Conservation (phyloP, 1,139 yeast species). For the Cylindricascospora bacillispora region DNA sequence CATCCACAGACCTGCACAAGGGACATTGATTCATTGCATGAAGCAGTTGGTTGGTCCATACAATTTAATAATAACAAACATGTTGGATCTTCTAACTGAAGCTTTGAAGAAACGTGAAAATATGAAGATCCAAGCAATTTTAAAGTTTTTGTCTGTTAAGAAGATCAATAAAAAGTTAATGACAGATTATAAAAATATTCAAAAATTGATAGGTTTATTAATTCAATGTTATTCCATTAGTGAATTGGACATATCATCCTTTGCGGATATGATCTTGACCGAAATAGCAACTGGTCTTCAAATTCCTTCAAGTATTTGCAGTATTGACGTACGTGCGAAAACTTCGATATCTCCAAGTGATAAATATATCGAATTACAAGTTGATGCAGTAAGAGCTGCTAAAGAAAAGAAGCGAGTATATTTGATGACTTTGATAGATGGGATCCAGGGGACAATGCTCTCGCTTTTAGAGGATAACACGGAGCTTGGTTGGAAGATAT, state of each 20-base stretch:
- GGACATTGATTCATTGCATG: constrained; percentile 56
- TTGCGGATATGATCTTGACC: constrained; percentile 40
- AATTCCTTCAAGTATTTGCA: constrained; percentile 49
- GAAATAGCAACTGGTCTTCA: constrained; percentile 36
- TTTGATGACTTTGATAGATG: constrained; percentile 32
- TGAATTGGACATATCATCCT: constrained; percentile 38
- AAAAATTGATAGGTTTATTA: constrained; percentile 35
- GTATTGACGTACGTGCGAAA: constrained; percentile 35
- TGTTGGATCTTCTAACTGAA: constrained; percentile 32
- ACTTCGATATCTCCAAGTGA: constrained; percentile 50
- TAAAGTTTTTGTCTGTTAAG: constrained; percentile 42
- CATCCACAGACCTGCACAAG: constrained; percentile 59
- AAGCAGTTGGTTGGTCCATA: constrained; percentile 65
- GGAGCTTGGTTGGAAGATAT: constrained; percentile 58
- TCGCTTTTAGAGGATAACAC: constrained; percentile 17
- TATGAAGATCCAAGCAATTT: constrained; percentile 55
- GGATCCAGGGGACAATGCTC: constrained; percentile 35
- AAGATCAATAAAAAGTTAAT: constrained; percentile 43
- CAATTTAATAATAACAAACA: constrained; percentile 33
- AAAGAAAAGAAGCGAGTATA: constrained; percentile 42
- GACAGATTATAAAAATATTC: constrained; percentile 44
- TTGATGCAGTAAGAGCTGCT: constrained; percentile 42
- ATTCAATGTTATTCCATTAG: constrained; percentile 49
- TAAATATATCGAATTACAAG: constrained; percentile 40
- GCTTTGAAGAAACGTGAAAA: constrained; percentile 44